These are phyloP conservation scores for Aspergillus arachidicola DNA, from an alignment of 2,329 filamentous ascomycete species.

Conservation along the genomic window DNA sequence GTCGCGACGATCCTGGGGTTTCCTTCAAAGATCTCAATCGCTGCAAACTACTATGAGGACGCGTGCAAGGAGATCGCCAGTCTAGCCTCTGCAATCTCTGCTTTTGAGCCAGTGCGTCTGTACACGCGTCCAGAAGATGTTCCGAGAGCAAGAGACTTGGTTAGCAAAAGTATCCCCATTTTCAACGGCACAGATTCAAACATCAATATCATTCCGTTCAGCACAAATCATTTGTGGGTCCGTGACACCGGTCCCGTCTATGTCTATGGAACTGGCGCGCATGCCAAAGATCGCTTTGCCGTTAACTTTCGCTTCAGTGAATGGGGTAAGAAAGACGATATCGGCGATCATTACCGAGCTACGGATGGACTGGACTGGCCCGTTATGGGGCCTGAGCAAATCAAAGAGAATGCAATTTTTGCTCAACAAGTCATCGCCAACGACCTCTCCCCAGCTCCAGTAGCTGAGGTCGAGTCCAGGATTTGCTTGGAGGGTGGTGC, in stretches of 20 bases:
- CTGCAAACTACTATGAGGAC: constrained; percentile 21
- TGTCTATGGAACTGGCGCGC: constrained; percentile 14
- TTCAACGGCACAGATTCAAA: constrained; percentile 13
- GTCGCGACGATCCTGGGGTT: constrained; percentile 32
- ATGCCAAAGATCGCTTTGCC: constrained; percentile 12
- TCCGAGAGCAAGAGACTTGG: constrained; percentile 14
- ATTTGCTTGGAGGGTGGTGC: constrained; percentile 35
- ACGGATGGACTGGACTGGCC: constrained; percentile 16
- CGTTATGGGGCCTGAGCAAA: constrained; percentile 11
- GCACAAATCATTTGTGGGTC: constrained; percentile 24
- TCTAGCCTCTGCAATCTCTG: constrained; percentile 30
- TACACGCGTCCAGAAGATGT: constrained; percentile 30
- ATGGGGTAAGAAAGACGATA: constrained; percentile 23
- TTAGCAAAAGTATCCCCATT: constrained; percentile 7
- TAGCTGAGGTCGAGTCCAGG: constrained; percentile 19
- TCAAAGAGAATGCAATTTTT: constrained; percentile 19
- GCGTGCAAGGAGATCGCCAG: constrained; percentile 30
- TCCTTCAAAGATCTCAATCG: constrained; percentile 26
- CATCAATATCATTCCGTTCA: constrained; percentile 18
- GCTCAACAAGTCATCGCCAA: constrained; percentile 16
- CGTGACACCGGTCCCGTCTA: constrained; percentile 24
- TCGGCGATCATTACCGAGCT: constrained; percentile 16
- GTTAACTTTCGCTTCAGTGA: constrained; percentile 24
- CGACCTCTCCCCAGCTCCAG: constrained; percentile 12
- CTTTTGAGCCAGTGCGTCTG: constrained; percentile 36